Base-by-base conservation (phyloP, 83 land plant genomes). In the Picea abies region DNA sequence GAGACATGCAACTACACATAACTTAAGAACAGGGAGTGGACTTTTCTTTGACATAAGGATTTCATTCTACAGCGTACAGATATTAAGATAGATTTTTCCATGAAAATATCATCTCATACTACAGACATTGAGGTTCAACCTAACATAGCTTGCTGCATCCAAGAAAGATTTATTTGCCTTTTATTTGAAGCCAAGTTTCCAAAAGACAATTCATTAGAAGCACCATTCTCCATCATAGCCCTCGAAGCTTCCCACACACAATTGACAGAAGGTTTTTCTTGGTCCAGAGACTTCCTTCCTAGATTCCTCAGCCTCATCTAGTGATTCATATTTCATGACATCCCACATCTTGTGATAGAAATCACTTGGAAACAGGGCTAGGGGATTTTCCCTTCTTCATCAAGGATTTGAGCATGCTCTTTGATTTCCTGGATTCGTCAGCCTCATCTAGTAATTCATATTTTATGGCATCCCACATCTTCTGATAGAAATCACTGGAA, bases 141-240 rank as follows among this genome's bases (percentile, higher is more conserved):
- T 44, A 44, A 25, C 29, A 56, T 64, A 82, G 22, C 77, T 37
- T 32, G 35, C 1, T 52, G 67, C 62, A 66, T 84, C 85, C n/a
- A 49, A 39, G 71, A 26, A 81, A 89, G 82, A 63, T 89, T 79
- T 80, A 89, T 90, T 68, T 85, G 86, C 86, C 92, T 88, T 56
- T 88, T 90, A 81, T 87, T 83, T 2, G 83, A 76, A 25, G 73
- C 37, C 16, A 76, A 56, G 49, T 37, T 83, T n/a, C 60, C 62
- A 15, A 91, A 64, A 15, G 85, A 26, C 52, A 47, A 17, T 37
- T 82, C 79, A 35, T 86, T 79, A 1, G 83, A 81, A 23, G 76
- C 85, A 19, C 90, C 82, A 69, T 88, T 89, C 17, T 92, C 95
- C 35, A 94, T 81, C 20, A 94, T 89, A 76, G 87, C 89, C 66